These are phyloP conservation scores for Suhomyces sp. DNA, from an alignment of 805 yeast species.

Conservation along the genomic window DNA sequence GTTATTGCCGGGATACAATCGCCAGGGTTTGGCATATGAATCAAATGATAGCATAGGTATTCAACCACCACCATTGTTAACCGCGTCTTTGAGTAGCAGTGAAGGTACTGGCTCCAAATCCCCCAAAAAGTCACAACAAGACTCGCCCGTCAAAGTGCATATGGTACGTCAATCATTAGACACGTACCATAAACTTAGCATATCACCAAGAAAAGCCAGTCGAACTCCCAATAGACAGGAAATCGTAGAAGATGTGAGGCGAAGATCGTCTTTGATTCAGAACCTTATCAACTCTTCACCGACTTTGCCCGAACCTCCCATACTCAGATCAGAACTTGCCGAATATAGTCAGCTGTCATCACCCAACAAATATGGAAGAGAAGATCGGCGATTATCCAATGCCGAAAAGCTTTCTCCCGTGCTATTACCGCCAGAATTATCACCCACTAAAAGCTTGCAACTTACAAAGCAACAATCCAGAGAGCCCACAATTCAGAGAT, in stretches of 20 bases:
- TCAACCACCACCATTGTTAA: constrained; percentile 17
- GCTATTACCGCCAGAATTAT: constrained; percentile 15
- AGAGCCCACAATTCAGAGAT: constrained; percentile 13
- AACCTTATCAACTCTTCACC: constrained; percentile 41
- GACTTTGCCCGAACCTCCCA: constrained; percentile 43
- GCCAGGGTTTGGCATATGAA: constrained; percentile 11
- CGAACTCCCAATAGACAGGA: constrained; percentile 15
- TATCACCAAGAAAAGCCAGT: constrained; percentile 28
- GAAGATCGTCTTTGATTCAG: constrained; percentile 33
- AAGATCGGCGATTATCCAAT: constrained; percentile 1
- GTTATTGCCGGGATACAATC: constrained; percentile 4
- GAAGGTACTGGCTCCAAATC: not conserved
- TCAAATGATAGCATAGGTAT: constrained; percentile 24
- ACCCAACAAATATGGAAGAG: constrained; percentile 1
- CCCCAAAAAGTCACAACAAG: not conserved
- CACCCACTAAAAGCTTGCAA: constrained; percentile 14
- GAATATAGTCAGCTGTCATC: constrained; percentile 7
- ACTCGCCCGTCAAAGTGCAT: constrained; percentile 19
- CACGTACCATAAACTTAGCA: constrained; percentile 26
- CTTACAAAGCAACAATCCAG: not conserved
- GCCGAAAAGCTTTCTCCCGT: constrained; percentile 20
- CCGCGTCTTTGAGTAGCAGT: constrained; percentile 8
- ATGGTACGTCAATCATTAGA: constrained; percentile 32
- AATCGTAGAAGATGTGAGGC: constrained; percentile 9
- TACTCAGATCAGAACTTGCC: constrained; percentile 35